Percentiles rank a stretch among this genome's conserved stretches.
phyloP scores from a whole-genome alignment of 495 filamentous ascomycete species.

The Neurospora discreta region DNA sequence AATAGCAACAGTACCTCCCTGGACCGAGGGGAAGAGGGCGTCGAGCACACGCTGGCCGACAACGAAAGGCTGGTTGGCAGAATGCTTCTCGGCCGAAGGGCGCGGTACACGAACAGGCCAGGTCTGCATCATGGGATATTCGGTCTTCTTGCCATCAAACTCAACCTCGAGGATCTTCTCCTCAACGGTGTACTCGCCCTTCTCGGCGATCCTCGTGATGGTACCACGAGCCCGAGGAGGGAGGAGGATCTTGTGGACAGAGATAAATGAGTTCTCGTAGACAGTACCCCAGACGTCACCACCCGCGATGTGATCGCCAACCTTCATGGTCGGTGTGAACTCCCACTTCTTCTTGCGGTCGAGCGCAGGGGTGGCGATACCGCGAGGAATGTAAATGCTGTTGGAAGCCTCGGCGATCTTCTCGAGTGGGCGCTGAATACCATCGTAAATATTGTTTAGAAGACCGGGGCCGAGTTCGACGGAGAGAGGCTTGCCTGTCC shows the following conservation, averaged over 20 bases:
- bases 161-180: slow-evolving; percentile 94
- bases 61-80: slow-evolving; percentile 79
- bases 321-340: slow-evolving; percentile 81
- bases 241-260: slow-evolving; percentile 91
- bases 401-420: slow-evolving; percentile 64
- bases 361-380: slow-evolving; percentile 79
- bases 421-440: slow-evolving; percentile 89
- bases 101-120: slow-evolving; percentile 98
- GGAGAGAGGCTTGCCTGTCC: slow-evolving; percentile 89
- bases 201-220: slow-evolving; percentile 78
- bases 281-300: slow-evolving; percentile 92
- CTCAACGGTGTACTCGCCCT: slow-evolving; percentile 87
- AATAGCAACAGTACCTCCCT: slow-evolving; percentile 95
- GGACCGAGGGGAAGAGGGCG: slow-evolving; percentile 93
- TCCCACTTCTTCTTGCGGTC: slow-evolving; percentile 90
- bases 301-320: slow-evolving; percentile 92
- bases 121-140: slow-evolving; percentile 93
- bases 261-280: slow-evolving; percentile 90
- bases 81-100: slow-evolving; percentile 79
- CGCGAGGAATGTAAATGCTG: slow-evolving; percentile 94
- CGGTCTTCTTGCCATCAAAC: slow-evolving; percentile 89
- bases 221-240: slow-evolving; percentile 83
- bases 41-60: slow-evolving; percentile 96
- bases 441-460: slow-evolving; percentile 99
- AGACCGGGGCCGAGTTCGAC: slow-evolving; percentile 95